A percentile compares a stretch with the other conserved stretches of the same genome.
These are phyloP conservation scores for Suhomyces sp. DNA, from an alignment of 805 yeast genomes.

Conservation along the genomic window DNA sequence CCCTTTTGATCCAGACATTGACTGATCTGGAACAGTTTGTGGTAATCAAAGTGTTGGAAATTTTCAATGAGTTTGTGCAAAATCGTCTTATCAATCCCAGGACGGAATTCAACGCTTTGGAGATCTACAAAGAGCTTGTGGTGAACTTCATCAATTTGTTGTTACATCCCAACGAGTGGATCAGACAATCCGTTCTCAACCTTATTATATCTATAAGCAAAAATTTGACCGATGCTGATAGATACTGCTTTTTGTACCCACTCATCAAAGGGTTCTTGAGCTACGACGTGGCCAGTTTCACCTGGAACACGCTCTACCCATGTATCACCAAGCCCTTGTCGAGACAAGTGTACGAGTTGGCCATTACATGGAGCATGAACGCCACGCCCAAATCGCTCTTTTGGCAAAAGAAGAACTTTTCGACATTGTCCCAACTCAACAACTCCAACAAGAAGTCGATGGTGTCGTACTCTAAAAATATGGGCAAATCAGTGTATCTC, in stretches of 20 bases:
- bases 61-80: slow-evolving; percentile 33
- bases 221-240: slow-evolving; percentile 70
- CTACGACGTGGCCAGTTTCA: slow-evolving; percentile 69
- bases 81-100: slow-evolving; percentile 32
- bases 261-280: slow-evolving; percentile 70
- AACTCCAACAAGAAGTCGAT: slow-evolving; percentile 17
- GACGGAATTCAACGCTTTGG: slow-evolving; percentile 36
- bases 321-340: slow-evolving; percentile 68
- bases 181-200: slow-evolving; percentile 64
- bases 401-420: slow-evolving; percentile 56
- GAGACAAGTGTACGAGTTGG: slow-evolving; percentile 58
- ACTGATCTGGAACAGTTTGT: slow-evolving; percentile 84
- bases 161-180: slow-evolving; percentile 85
- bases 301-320: slow-evolving; percentile 63
- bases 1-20: slow-evolving; percentile 77
- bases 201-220: slow-evolving; percentile 61
- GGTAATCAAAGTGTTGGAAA: slow-evolving; percentile 60
- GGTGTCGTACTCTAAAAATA: slow-evolving; percentile 29
- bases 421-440: slow-evolving; percentile 14
- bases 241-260: slow-evolving; percentile 81
- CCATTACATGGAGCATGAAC: slow-evolving; percentile 68
- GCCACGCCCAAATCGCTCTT: slow-evolving; percentile 64
- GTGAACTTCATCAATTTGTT: slow-evolving; percentile 48
- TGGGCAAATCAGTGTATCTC: slow-evolving; percentile 37
- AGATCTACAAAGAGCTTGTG: slow-evolving; percentile 36